Conservation (phyloP, 2,329 filamentous ascomycete species). For the Hypoxylon sp. region DNA sequence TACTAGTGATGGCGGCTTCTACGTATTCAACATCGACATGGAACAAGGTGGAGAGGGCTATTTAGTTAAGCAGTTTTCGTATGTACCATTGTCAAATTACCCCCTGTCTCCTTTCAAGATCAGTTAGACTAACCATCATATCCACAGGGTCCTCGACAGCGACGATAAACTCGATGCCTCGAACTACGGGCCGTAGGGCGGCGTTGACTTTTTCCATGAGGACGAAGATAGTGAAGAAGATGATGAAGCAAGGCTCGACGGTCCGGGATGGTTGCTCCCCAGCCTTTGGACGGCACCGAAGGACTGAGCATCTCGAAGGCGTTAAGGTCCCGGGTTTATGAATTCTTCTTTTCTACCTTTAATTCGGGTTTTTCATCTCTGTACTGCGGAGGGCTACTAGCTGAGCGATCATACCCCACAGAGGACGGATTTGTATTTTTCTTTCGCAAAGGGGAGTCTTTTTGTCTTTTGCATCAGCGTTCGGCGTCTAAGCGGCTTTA, state of each 20-base stretch:
- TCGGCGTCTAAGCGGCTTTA: slow-evolving; percentile 44
- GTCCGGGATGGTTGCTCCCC: slow-evolving; percentile 13
- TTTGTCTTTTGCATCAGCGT: slow-evolving; percentile 48
- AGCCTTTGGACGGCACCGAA: not conserved
- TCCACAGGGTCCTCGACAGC: slow-evolving; percentile 65
- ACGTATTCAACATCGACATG: slow-evolving; percentile 95
- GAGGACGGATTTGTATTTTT: slow-evolving; percentile 32
- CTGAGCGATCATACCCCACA: slow-evolving; percentile 33
- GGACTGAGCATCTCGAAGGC: slow-evolving; percentile 34
- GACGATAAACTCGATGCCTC: slow-evolving; percentile 70
- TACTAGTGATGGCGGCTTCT: slow-evolving; percentile 94
- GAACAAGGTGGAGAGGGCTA: slow-evolving; percentile 94
- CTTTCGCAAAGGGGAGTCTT: slow-evolving; percentile 28
- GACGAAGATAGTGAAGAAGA: slow-evolving; percentile 6
- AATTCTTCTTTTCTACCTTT: slow-evolving; percentile 15
- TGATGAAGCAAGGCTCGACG: not conserved
- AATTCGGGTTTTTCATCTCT: slow-evolving; percentile 11
- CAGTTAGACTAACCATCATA: slow-evolving; percentile 21
- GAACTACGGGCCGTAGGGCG: slow-evolving; percentile 58
- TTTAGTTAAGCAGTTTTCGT: slow-evolving; percentile 94
- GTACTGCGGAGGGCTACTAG: slow-evolving; percentile 13
- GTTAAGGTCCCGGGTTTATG: slow-evolving; percentile 19
- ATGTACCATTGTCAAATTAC: slow-evolving; percentile 59
- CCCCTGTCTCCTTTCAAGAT: slow-evolving; percentile 9
- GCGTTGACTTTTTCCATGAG: not conserved